phyloP scores from a whole-genome alignment of 192 early-diverging fungal genomes.

The Entomortierella lignicola region DNA sequence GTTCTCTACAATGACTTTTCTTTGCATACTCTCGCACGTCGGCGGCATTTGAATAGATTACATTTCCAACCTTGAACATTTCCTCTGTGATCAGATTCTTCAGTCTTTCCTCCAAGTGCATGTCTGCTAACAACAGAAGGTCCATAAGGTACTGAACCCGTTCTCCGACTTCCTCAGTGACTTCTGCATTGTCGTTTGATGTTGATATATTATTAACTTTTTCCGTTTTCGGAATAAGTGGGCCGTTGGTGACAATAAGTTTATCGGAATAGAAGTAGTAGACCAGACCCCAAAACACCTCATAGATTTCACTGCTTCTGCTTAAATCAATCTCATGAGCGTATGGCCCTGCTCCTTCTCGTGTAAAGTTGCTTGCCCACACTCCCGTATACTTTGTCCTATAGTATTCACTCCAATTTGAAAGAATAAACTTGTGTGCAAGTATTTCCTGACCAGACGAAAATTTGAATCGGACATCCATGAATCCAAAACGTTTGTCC shows the following conservation, averaged over 20 bases:
- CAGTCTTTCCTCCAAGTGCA: not conserved
- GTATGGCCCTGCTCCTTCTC: not conserved
- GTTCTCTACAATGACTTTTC: too few relatives aligned
- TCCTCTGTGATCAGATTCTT: conserved; percentile 18
- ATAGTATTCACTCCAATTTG: conserved; percentile 6
- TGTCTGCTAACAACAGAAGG: conserved; percentile 1
- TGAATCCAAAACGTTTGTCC: conserved; percentile 21
- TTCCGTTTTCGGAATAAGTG: not conserved
- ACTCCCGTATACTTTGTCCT: not conserved
- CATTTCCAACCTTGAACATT: too few relatives aligned
- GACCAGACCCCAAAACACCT: conserved; percentile 16
- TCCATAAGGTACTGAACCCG: conserved; percentile 23
- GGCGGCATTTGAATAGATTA: too few relatives aligned
- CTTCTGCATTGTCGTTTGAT: not conserved
- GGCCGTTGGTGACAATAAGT: conserved; percentile 13
- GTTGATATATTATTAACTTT: not conserved
- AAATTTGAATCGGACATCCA: conserved; percentile 38
- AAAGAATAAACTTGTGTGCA: conserved; percentile 30
- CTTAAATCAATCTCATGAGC: conserved; percentile 17
- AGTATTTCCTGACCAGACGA: not conserved
- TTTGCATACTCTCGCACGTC: too few relatives aligned
- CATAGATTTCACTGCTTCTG: not conserved
- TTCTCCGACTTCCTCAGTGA: not conserved
- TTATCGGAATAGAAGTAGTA: conserved; percentile 21
- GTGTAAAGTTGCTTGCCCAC: conserved; percentile 3